These are phyloP conservation scores for Clonostachys rosea DNA, from an alignment of 2,329 filamentous ascomycete genomes.

Conservation along the genomic window DNA sequence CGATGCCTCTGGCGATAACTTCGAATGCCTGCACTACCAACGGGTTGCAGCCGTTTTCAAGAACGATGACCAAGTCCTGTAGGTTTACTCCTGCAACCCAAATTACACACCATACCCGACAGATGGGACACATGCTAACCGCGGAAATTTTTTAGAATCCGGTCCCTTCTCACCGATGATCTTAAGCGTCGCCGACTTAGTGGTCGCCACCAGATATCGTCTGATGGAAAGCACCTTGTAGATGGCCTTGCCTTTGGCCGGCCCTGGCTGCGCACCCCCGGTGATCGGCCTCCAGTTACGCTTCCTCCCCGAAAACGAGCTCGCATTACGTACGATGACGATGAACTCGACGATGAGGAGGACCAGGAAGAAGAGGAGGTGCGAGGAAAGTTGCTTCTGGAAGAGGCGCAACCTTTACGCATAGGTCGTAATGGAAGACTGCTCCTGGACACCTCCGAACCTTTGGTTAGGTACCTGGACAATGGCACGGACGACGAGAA, in stretches of 20 bases:
- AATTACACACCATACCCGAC: constrained; percentile 32
- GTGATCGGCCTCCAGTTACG: constrained; percentile 59
- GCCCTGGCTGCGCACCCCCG: constrained; percentile 56
- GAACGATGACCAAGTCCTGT: constrained; percentile 82
- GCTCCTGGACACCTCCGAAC: too few relatives aligned
- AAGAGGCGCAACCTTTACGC: constrained; percentile 13
- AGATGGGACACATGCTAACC: constrained; percentile 4
- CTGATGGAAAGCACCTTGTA: constrained; percentile 73
- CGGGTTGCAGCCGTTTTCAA: constrained; percentile 65
- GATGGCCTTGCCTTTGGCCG: constrained; percentile 84
- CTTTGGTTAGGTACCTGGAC: constrained; percentile 3
- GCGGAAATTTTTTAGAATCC: constrained; percentile 51
- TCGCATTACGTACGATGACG: constrained; percentile 37
- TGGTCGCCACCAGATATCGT: constrained; percentile 76
- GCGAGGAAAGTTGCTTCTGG: constrained; percentile 20
- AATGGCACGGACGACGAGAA: constrained; percentile 10
- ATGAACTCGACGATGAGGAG: constrained; percentile 20
- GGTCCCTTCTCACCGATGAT: constrained; percentile 72
- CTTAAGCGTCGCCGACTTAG: constrained; percentile 66
- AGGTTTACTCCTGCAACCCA: constrained; percentile 57
- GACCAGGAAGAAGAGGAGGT: constrained; percentile 4
- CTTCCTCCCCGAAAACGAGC: constrained; percentile 72
- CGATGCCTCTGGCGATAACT: constrained; percentile 51
- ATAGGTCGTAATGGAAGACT: neutral
- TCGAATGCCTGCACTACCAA: constrained; percentile 86